Base-by-base conservation (phyloP, 148 eudicot genomes). In the Tetragonia tetragonoides region DNA sequence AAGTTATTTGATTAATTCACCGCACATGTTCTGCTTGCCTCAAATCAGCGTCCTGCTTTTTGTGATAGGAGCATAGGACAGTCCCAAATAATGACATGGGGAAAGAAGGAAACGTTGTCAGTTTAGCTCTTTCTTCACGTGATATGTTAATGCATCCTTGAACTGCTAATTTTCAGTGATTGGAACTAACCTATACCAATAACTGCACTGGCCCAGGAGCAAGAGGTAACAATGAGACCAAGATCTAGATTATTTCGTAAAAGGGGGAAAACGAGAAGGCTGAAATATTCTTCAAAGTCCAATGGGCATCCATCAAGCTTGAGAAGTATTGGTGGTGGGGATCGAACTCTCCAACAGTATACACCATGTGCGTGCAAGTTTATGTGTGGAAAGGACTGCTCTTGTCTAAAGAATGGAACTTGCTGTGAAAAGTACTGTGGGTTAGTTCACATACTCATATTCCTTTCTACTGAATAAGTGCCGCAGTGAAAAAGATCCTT, bases 401-500 rank as follows among this genome's bases (percentile, higher is more conserved):
- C 97, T 66, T 95, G 99, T 73, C 82, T 85, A 39, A 83, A 83
- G 72, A 86, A 84, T 66, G 97, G 91, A 82, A 90, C 84, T 76
- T 93, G 97, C 82, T 95, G 99, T 81, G 99, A 95, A 72, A 95
- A 95, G 84, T 95, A 93, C 66, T 95, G 99, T 78, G 97, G 97
- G 99, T 93, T 83, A 78, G 89, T 75, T 28, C 68, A 38, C 8
- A 78, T 16, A 14, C 69, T 64, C 49, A 38, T 70, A 51, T 53
- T 38, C 51, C 71, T 73, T 46, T 37, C 59, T 54, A 51, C 20
- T 67, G 68, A 72, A 12, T 61, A 11, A 78, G 67, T 63, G 21
- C 37, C 18, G 49, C 51, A 37, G 7, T 59, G 34, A 21, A 28
- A 53, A 18, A 53, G 53, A 23, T 41, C 1, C 68, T 68, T 68